Base-by-base conservation (phyloP, 305 asterid genomes). In the Striga hermonthica region DNA sequence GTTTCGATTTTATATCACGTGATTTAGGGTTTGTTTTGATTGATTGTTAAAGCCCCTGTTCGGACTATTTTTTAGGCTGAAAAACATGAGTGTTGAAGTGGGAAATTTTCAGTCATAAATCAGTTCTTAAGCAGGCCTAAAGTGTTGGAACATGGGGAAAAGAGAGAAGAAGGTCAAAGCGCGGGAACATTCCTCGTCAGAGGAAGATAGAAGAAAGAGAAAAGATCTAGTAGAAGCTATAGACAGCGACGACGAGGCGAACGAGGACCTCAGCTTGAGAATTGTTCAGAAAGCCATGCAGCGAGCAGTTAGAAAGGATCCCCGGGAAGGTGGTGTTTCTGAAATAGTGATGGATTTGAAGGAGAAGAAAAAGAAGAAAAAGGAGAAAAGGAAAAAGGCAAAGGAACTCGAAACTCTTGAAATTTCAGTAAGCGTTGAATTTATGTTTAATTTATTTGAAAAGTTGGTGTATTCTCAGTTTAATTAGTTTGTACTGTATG, bases 231-330 rank as follows among this genome's bases (percentile, higher is more conserved):
- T 14, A 48, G 77, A 44, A 57, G 68, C 72, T 14, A 57, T 44
- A 9, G 75, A 12, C 34, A 75, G 50, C 12, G 82, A 76, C 14
- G 83, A 79, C 16, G 89, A 84, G 72, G 95, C 92, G 5, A 85
- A 91, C 60, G 98, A 81, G 54, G 98, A 91, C 66, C 82, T 89
- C 28, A 89, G 88, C 65, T 83, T 84, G 78, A 84, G 77, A 79
- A 84, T 92, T 13, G 83, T 89, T 39, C 82, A 81, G 73, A 89
- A 80, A 74, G 79, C 88, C 38, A 70, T 82, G 71, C 72, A 38
- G 69, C 83, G 86, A 41, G 22, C 60, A 22, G 69, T 22, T 49
- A 67, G 48, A 34, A 70, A 12, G 11, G 73, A 52, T 35, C 70
- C 76, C 49, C 55, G 43, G 9, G 61, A 57, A 34, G 61, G 69